Evolutionary conservation across 1,139 yeast genomes (phyloP), one percentile per base, ranked within the genome.

Genomic region (Taphrina deformans): DNA sequence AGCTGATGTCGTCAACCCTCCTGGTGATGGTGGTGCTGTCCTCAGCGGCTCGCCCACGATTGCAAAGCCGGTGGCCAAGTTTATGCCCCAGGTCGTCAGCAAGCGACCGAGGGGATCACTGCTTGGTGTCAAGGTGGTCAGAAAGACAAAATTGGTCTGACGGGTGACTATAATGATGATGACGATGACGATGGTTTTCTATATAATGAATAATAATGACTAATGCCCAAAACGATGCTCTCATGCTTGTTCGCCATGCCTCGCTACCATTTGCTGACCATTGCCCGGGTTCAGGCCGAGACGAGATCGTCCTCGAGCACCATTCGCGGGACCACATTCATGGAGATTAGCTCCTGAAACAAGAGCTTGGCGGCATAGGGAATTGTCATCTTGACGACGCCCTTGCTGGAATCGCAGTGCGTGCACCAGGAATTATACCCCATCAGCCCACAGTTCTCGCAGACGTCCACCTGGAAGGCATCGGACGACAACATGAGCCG

Each of bases 361-460:
- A 93, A 79, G 72, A 93, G 81, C 76, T 93, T 93, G 58, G 98
- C 98, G 26, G 99, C 99, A 73, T 95, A 93, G 3, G 99, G 99
- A 73, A 93, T 92, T 2, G 96, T 92, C 97, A 93, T 92, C 74
- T 87, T 89, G 69, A 90, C 87, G 41, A 93, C 88, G 68, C 85
- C 79, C 74, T 92, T 97, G 26, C 93, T 85, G 69, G 91, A 86
- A 78, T 88, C 89, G 81, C 99, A 93, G 14, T 95, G 84, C 18
- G 96, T 88, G 79, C 99, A 93, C 98, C 98, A 95, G 58, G 92
- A 92, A 74, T 90, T 87, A 77, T 93, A 90, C 40, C 99, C 98
- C 97, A 93, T 90, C 70, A 95, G 82, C n/a, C 99, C 99, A 82
- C 99, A 93, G 62, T 83, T 80, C 73, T 89, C 89, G 79, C 99